phyloP scores from a whole-genome alignment of 352 stramenopile species.

The Globisporangium nagaii region DNA sequence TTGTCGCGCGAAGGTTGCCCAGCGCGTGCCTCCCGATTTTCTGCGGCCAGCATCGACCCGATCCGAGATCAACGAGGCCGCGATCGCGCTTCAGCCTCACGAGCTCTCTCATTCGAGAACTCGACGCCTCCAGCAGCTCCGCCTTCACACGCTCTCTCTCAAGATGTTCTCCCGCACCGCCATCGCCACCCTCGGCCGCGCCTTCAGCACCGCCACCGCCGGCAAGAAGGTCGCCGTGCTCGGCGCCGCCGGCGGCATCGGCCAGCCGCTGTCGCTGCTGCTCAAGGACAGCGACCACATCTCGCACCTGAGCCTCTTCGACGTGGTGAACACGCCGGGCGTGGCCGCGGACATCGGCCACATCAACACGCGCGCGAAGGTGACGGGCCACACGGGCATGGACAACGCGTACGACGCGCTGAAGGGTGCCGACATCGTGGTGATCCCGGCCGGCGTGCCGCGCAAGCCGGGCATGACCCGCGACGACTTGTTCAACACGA shows the following conservation, averaged over 20 bases:
- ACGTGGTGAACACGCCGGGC: conserved; percentile 97
- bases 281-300: conserved; percentile 97
- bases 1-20: conserved; percentile 6
- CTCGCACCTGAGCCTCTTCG: conserved; percentile 95
- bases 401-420: conserved; percentile 67
- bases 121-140: conserved; percentile 7
- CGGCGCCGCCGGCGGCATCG: conserved; percentile 96
- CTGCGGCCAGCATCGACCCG: conserved; percentile 7
- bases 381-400: conserved; percentile 70
- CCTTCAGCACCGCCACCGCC: conserved; percentile 53
- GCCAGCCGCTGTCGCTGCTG: conserved; percentile 97
- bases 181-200: conserved; percentile 21
- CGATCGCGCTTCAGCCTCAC: background rate
- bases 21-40: conserved; percentile 3
- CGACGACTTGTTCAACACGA: conserved; percentile 95
- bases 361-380: conserved; percentile 86
- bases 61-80: background rate
- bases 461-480: conserved; percentile 97
- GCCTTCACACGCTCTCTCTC: background rate
- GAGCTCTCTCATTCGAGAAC: conserved; percentile 12
- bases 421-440: conserved; percentile 93
- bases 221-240: conserved; percentile 82
- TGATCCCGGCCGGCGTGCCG: conserved; percentile 99
- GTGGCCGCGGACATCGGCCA: conserved; percentile 96
- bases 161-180: conserved; percentile 18